Evolutionary conservation across 345 rosid species (phyloP), one percentile per base, ranked within the genome.

Genomic region (Angophora floribunda): DNA sequence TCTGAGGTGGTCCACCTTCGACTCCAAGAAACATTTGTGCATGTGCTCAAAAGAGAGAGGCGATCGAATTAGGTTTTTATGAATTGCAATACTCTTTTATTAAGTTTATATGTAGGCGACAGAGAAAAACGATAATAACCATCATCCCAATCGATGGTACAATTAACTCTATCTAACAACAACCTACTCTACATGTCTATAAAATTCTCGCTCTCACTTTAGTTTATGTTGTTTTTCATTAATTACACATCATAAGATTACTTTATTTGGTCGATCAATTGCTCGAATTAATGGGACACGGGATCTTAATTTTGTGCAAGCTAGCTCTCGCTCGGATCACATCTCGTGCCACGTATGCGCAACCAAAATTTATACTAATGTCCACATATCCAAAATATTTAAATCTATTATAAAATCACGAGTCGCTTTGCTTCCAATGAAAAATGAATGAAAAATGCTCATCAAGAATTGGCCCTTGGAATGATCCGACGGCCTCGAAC

Each of bases 131-230:
- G 10, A 14, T 14, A 30, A 65, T 14, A 2, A 65, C 4, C 1
- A 2, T 67, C 1, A 67, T 16, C 22, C 15, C 6, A 9, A 32
- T 1, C 2, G 0, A 32, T 4, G 17, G 17, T 2, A 19, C 6
- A 32, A 15, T 67, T 67, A 32, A 67, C 44, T 32, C 0, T 7
- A 9, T 14, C 19, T 65, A 3, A 30, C n/a, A 65, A 5, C 41
- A n/a, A n/a, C 5, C 10, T 30, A 13, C n/a, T 30, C 9, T 30
- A n/a, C 3, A n/a, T 13, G 19, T 65, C 6, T 14, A n/a, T 63
- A 13, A 13, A 63, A 13, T 63, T 63, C 15, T 63, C 0, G 1
- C 2, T 3, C 6, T 67, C 11, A 0, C 3, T 36, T 36, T 30
- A 32, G 3, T 67, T 30, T 32, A 67, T 32, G 9, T 9, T 4